Conservation (phyloP, 768 basidiomycete species). For the Dictyophora rubrovolvata region DNA sequence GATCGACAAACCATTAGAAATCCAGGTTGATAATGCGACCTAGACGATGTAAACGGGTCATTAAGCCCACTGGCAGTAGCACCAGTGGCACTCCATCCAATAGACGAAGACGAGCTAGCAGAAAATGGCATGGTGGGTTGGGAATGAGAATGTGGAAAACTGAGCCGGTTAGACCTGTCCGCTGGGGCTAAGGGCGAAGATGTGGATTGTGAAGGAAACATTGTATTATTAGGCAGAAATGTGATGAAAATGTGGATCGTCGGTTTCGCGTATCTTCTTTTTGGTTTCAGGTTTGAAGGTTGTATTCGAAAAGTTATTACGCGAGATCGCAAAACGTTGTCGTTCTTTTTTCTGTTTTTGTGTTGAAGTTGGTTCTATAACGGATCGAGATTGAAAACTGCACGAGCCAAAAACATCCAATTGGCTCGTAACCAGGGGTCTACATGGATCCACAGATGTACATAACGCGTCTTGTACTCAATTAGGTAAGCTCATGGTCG, state of each 20-base stretch:
- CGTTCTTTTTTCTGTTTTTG: no score
- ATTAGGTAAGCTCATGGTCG: background rate
- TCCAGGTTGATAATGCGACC: conserved; percentile 71
- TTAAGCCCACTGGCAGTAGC: conserved; percentile 21
- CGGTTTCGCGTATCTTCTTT: background rate
- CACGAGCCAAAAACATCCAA: background rate
- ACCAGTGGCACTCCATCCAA: background rate
- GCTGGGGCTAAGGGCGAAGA: conserved; percentile 1
- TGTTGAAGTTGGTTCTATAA: background rate
- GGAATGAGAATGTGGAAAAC: background rate
- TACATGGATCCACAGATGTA: background rate
- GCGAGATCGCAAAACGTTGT: no score
- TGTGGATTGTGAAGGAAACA: conserved; percentile 6
- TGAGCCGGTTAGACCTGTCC: background rate
- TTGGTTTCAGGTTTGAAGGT: background rate
- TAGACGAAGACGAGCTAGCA: background rate
- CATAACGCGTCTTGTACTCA: background rate
- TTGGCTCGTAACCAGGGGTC: background rate
- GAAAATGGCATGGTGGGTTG: conserved; percentile 1
- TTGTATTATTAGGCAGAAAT: background rate
- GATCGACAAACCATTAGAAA: conserved; percentile 57
- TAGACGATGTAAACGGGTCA: conserved; percentile 62
- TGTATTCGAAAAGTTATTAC: no score
- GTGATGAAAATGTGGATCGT: background rate
- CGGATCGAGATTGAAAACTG: background rate